These are phyloP conservation scores for Arthrinium phaeospermum DNA, from an alignment of 2,329 filamentous ascomycete genomes.

Conservation along the genomic window DNA sequence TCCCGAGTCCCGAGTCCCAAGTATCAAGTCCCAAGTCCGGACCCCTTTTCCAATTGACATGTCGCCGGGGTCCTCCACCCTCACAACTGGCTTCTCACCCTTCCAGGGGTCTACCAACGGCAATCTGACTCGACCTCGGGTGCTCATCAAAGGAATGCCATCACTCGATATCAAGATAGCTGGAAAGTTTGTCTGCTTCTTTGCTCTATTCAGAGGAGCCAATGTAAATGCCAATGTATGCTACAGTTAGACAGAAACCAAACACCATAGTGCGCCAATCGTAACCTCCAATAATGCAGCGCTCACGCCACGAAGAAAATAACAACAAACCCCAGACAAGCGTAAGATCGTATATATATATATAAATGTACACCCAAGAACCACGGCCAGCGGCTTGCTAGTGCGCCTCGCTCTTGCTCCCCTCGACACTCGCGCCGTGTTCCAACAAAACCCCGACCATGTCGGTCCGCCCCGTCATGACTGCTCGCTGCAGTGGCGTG, in stretches of 20 bases:
- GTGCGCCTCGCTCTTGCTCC: background rate
- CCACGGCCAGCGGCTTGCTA: background rate
- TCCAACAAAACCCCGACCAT: constrained; percentile 32
- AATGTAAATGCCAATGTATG: background rate
- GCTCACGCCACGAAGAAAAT: background rate
- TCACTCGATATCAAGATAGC: background rate
- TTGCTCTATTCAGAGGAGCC: background rate
- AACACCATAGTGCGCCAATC: background rate
- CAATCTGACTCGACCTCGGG: background rate
- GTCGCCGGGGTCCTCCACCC: background rate
- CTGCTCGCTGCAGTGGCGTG: constrained; percentile 33
- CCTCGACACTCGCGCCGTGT: constrained; percentile 21
- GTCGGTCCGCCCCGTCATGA: constrained; percentile 34
- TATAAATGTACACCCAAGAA: background rate
- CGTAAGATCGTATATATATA: background rate
- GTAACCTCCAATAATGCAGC: constrained; percentile 10
- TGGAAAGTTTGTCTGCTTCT: background rate
- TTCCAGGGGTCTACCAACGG: background rate
- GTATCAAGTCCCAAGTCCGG: background rate
- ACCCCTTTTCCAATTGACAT: background rate
- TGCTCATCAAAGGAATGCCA: background rate
- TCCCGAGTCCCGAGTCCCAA: background rate
- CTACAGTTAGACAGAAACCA: background rate
- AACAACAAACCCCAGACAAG: background rate
- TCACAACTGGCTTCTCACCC: background rate